Evolutionary conservation across 305 asterid genomes (phyloP), one percentile per base, ranked within the genome.

Genomic region (Rubia peregrina): DNA sequence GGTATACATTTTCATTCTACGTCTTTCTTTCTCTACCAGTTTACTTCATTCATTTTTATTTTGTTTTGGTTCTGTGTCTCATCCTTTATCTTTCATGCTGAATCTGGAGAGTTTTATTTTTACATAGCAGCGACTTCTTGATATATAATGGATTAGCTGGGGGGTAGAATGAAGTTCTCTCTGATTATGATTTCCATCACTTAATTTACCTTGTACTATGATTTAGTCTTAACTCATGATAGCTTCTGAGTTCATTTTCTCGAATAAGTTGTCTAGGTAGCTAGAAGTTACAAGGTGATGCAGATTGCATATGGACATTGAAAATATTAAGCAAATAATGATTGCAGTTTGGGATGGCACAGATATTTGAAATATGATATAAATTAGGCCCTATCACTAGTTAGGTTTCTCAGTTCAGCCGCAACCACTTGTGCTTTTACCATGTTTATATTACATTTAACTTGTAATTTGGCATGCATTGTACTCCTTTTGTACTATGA

Each of bases 1-100:
- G 91, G 99, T 94, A 84, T 79, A 84, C 17, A 46, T 56, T 17
- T 44, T 36, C 51, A 12, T 4, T n/a, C 21, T 4, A 51, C 19
- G 33, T 53, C 55, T n/a, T 59, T 17, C 66, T 62, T 17, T 36
- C 9, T 13, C 8, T 46, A 10, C 17, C 51, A 46, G 51, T 46
- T 46, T 1, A 53, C 17, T 17, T 53, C 33, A 17, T 59, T 30
- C 13, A 38, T 9, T 61, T 61, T 36, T 7, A 1, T 62, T 62
- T 61, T 33, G n/a, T 33, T 36, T n/a, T 13, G 61, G 40, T 3
- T 6, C 33, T 43, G 41, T 10, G n/a, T 43, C 53, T 19, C 21
- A 26, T 46, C 38, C 56, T 40, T 13, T 21, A 3, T 59, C 56
- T 38, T 6, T 26, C 43, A 11, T 61, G 59, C 19, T 11, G 5